phyloP scores from a whole-genome alignment of 2,329 filamentous ascomycete genomes.

The Diplocarpon rosae region DNA sequence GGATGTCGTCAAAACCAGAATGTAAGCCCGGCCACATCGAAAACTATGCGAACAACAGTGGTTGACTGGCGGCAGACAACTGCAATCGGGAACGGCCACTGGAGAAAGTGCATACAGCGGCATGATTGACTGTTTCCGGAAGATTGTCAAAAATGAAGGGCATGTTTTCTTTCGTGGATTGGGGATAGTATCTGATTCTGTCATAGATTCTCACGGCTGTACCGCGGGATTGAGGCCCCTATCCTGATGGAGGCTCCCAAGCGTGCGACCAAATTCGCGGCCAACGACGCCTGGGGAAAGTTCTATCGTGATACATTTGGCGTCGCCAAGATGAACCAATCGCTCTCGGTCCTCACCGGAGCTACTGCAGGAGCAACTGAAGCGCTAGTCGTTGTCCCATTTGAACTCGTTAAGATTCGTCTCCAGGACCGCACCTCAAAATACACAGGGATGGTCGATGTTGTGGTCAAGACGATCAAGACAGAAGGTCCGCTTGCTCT shows the following conservation, averaged over 20 bases:
- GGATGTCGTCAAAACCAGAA: conserved; percentile 96
- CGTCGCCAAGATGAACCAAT: conserved; percentile 78
- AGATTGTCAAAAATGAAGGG: conserved; percentile 96
- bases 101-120: conserved; percentile 85
- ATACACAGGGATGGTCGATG: conserved; percentile 74
- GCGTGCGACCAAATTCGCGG: conserved; percentile 95
- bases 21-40: conserved; percentile 45
- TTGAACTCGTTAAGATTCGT: conserved; percentile 97
- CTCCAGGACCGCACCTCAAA: conserved; percentile 92
- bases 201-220: conserved; percentile 70
- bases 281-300: conserved; percentile 96
- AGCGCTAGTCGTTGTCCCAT: conserved; percentile 92
- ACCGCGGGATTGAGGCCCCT: conserved; percentile 89
- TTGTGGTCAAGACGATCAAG: conserved; percentile 69
- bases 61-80: conserved; percentile 47
- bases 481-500: conserved; percentile 77
- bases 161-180: conserved; percentile 32
- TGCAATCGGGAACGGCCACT: conserved; percentile 63
- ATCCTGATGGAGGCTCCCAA: conserved; percentile 98
- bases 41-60: background rate
- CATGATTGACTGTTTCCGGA: conserved; percentile 96
- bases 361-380: conserved; percentile 93
- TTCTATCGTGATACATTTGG: conserved; percentile 85
- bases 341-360: conserved; percentile 83
- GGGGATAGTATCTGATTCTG: conserved; percentile 5